These are phyloP conservation scores for Lobosporangium transversale DNA, from an alignment of 192 early-diverging fungal genomes.

Conservation along the genomic window DNA sequence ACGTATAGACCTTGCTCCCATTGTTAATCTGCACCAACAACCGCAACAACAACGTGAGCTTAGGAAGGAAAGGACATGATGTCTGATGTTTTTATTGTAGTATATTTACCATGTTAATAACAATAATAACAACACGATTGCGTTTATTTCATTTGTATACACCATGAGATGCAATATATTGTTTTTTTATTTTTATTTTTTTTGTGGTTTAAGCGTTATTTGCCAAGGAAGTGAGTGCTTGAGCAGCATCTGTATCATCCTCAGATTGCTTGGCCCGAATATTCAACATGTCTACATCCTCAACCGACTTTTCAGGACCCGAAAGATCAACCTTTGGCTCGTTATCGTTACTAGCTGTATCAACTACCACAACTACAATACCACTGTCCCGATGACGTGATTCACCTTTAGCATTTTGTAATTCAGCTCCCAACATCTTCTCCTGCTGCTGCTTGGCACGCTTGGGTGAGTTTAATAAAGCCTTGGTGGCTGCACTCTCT, in stretches of 20 bases:
- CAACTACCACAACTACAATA: slow-evolving; percentile 25
- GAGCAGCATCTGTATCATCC: slow-evolving; percentile 15
- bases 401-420: not conserved
- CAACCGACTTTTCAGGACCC: not conserved
- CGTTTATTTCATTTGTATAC: no score
- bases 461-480: slow-evolving; percentile 1
- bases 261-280: not conserved
- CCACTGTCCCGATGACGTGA: not conserved
- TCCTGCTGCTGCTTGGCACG: slow-evolving; percentile 11
- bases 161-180: no score
- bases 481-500: not conserved
- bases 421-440: not conserved
- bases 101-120: no score
- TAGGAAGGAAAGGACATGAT: slow-evolving; percentile 21
- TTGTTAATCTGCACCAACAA: slow-evolving; percentile 22
- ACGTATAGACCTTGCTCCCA: slow-evolving; percentile 24
- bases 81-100: no score
- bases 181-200: no score
- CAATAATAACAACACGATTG: no score
- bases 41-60: slow-evolving; percentile 42
- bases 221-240: slow-evolving; percentile 32
- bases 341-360: slow-evolving; percentile 7
- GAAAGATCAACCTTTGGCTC: no score
- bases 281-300: not conserved
- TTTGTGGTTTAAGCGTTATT: no score